Evolutionary conservation across 2,329 filamentous ascomycete species (phyloP), one percentile per base, ranked within the genome.

Genomic region (Cladosporium sp.): DNA sequence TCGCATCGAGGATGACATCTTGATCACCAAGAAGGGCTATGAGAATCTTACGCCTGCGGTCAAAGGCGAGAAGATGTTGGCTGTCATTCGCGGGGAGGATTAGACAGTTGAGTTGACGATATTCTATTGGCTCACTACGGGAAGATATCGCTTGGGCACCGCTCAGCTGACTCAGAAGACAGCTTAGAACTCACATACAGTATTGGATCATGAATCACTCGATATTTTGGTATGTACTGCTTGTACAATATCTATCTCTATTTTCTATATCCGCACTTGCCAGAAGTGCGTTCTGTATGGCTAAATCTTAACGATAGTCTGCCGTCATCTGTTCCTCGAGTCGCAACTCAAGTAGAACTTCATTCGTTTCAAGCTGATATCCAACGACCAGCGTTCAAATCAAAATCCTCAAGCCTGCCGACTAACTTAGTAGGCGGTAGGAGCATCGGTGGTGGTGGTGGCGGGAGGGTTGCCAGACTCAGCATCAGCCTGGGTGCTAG

Each of bases 1-100:
- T 32, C 86, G 94, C 59, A 96, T 98, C 68, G 94, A 99, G 80
- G 81, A 98, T 74, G 91, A 93, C 75, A 86, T 98, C 44, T 82
- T 96, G 30, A 88, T 98, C 65, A 96, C 91, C 0, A 83, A 89
- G 67, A 81, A 86, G 18, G 93, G 93, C 0, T 88, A 88, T 73
- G 93, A 97, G 79, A 96, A 96, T 74, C 75, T 98, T 75, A 96
- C 93, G 83, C 89, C 59, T 88, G 92, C 73, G 80, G 93, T 73
- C 79, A 93, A 75, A 82, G 84, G 75, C 34, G 72, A 74, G 24
- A 71, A 71, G 51, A 76, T 77, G 74, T 65, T 76, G 44, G 54
- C 71, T 15, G 59, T 73, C 15, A 65, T 65, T 26, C 32, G 57
- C 7, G 26, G 34, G 21, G 38, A 32, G 1, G 26, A 24, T 4